Base-by-base conservation (phyloP, 495 filamentous ascomycete genomes). In the Tuber borchii region DNA sequence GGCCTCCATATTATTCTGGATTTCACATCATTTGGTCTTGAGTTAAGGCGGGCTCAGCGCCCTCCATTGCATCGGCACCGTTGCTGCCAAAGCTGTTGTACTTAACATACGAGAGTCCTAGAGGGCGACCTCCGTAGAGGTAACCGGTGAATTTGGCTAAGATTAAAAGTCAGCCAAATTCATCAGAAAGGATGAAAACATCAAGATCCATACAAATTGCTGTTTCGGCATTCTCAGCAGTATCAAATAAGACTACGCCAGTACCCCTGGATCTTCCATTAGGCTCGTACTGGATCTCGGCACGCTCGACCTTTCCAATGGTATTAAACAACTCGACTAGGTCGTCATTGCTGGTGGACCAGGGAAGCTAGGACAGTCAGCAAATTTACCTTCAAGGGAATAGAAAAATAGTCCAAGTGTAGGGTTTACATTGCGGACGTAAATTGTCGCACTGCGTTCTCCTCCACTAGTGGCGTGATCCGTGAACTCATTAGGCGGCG, bases 341-440 rank as follows among this genome's bases (percentile, higher is more conserved):
- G 84, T 99, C 95, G 74, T 98, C 96, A 81, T 98, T 97, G 85
- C 94, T 97, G 34, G 95, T 99, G 45, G 95, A 97, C 95, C 95
- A 99, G 8, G 95, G 95, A 74, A 99, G 89, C 95, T 98, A 81
- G 31, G 73, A 75, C 16, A 48, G 17, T 75, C 16, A 78, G 82
- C 84, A 77, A 85, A 82, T 73, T 19, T 48, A 46, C 72, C 16
- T 69, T 19, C 31, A 31, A 5, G 2, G 48, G 61, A 56, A 17
- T 0, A 20, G 51, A 69, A 48, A 73, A 73, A 79, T 31, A 51
- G 9, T 34, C 42, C 22, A 71, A 17, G 71, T 34, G 40, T 20
- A 39, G n/a, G 56, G 89, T 94, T 90, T 88, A 98, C 95, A 82
- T 99, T 99, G 86, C 95, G 93, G 73, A 98, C 95, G 77, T 95